Conservation (phyloP, 23 red algal genomes). For the Gracilaria gracilis region DNA sequence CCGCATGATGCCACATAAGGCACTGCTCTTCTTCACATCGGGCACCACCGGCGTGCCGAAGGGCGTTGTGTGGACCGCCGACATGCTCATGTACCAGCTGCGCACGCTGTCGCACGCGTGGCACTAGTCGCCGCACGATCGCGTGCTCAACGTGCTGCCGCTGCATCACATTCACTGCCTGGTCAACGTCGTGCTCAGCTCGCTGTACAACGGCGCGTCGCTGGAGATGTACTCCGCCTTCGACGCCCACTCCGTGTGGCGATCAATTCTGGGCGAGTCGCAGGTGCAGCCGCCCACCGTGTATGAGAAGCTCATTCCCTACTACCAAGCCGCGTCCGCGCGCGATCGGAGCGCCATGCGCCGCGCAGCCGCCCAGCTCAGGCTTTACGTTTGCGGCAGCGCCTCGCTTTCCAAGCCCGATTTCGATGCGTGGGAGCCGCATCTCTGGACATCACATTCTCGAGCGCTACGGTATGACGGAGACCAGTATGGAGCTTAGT, state of each 20-base stretch:
- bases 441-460: conserved; percentile 73
- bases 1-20: background rate
- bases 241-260: conserved; percentile 54
- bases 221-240: conserved; percentile 64
- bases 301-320: conserved; percentile 74
- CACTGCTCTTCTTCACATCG: conserved; percentile 87
- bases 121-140: conserved; percentile 65
- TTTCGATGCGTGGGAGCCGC: conserved; percentile 53
- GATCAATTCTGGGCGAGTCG: conserved; percentile 35
- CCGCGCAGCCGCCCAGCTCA: conserved; percentile 56
- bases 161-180: no score
- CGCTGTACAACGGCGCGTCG: no score
- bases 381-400: conserved; percentile 87
- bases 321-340: conserved; percentile 41
- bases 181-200: no score
- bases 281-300: conserved; percentile 48
- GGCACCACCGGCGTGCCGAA: conserved; percentile 97
- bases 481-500: conserved; percentile 71
- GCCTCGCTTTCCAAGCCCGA: conserved; percentile 72
- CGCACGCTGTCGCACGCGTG: conserved; percentile 55
- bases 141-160: conserved; percentile 85
- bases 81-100: conserved; percentile 87
- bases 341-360: conserved; percentile 60
- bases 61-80: conserved; percentile 87
- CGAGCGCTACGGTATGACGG: conserved; percentile 97